These are phyloP conservation scores for Diaporthe aspalathi DNA, from an alignment of 2,329 filamentous ascomycete genomes.

Conservation along the genomic window DNA sequence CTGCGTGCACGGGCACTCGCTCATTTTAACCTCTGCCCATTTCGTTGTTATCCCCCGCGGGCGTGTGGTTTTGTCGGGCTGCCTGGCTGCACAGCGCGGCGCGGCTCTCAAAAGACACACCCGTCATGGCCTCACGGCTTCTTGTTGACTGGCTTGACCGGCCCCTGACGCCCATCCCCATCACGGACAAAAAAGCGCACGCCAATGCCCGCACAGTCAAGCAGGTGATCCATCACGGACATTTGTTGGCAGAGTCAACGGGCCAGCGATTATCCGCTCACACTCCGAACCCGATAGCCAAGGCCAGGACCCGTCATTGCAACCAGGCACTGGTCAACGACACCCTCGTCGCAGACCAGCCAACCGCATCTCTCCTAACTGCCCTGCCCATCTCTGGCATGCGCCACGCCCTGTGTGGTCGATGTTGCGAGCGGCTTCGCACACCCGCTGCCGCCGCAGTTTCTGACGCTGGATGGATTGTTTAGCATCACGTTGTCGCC, in stretches of 20 bases:
- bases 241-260: background rate
- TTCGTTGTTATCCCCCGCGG: conserved; percentile 15
- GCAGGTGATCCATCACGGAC: background rate
- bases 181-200: background rate
- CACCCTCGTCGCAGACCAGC: background rate
- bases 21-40: conserved; percentile 29
- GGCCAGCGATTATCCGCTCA: background rate
- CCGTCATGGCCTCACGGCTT: background rate
- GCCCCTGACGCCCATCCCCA: background rate
- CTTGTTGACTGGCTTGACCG: conserved; percentile 9
- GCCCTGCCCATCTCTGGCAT: conserved; percentile 14
- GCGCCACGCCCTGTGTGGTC: conserved; percentile 28
- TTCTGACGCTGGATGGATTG: background rate
- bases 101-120: conserved; percentile 14
- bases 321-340: conserved; percentile 4
- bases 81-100: conserved; percentile 25
- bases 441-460: conserved; percentile 4
- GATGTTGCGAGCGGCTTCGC: conserved; percentile 12
- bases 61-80: conserved; percentile 15
- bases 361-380: conserved; percentile 7
- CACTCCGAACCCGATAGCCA: background rate
- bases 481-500: conserved; percentile 3
- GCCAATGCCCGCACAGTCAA: background rate
- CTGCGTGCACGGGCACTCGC: conserved; percentile 28
- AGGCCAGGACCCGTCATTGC: background rate